A percentile compares a stretch with the other conserved stretches of the same genome.
phyloP scores from a whole-genome alignment of 305 asterid genomes.

The Euphrasia arctica region DNA sequence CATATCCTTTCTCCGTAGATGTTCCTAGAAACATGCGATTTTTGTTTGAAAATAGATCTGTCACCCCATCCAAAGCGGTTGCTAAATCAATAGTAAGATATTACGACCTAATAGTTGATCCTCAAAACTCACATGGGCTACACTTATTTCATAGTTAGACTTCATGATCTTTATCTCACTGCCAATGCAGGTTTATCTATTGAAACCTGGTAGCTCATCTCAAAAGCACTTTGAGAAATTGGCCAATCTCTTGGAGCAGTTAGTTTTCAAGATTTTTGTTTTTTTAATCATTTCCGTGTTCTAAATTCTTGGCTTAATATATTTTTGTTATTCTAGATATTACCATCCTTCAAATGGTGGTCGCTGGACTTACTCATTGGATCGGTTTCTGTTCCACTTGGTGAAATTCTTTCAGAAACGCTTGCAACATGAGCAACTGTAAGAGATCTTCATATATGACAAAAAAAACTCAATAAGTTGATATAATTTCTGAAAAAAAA shows the following conservation, averaged over 20 bases:
- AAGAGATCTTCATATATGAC: constrained; percentile 35
- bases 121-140: constrained; percentile 9
- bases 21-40: constrained; percentile 93
- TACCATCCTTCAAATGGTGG: constrained; percentile 99
- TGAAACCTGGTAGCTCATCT: constrained; percentile 87
- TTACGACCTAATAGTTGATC: constrained; percentile 28
- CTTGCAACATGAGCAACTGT: constrained; percentile 89
- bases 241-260: constrained; percentile 98
- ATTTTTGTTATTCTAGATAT: constrained; percentile 49
- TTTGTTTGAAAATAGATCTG: constrained; percentile 75
- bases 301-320: constrained; percentile 22
- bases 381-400: constrained; percentile 80
- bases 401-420: constrained; percentile 80
- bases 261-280: constrained; percentile 45
- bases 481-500: constrained; percentile 34
- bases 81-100: constrained; percentile 93
- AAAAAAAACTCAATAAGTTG: constrained; percentile 23
- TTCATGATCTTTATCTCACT: constrained; percentile 29
- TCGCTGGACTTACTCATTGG: constrained; percentile 94
- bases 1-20: constrained; percentile 81
- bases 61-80: constrained; percentile 82
- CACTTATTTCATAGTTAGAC: constrained; percentile 14
- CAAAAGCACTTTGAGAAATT: constrained; percentile 76
- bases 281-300: constrained; percentile 16
- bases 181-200: constrained; percentile 76